Evolutionary conservation across 495 filamentous ascomycete genomes (phyloP), one percentile per base, ranked within the genome.

Genomic region (Chaetomium tenue): DNA sequence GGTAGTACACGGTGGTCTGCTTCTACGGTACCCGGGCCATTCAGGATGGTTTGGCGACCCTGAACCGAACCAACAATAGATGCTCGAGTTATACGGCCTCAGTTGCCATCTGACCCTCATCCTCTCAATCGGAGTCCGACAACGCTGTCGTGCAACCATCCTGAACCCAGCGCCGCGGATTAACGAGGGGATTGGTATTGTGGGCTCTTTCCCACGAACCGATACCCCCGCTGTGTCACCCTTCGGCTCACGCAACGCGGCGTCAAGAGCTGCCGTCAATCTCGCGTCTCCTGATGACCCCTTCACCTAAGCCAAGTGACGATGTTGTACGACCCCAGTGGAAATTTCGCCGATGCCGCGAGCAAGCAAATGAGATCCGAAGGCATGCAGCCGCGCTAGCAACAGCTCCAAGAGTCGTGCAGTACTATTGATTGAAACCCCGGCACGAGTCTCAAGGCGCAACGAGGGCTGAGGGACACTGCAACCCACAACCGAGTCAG

Each of bases 101-200:
- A 20, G 15, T 58, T 52, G n/a, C 51, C 64, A 61, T 58, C 58
- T 61, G 64, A 61, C 64, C 57, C 57, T 42, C 26, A 28, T 23
- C 28, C 25, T 30, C 47, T 42, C 39, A 33, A 37, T 55, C 46
- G 40, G 58, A 48, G 47, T 44, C 59, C 63, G 63, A 60, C 40
- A 58, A 51, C 26, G 13, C 48, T 25, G 33, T 18, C 23, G 55
- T 66, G 54, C 50, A 50, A 60, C 66, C 59, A 55, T 26, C 47
- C 59, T 53, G 57, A 61, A 25, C 60, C 48, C 68, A 62, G 40
- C 64, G 59, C 58, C 61, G 42, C 59, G 60, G 67, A 28, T 56
- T 37, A 63, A 46, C 51, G 47, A 59, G 7, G 47, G 26, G n/a
- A n/a, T n/a, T 16, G 40, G 50, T 64, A 39, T 56, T 51, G 52